Evolutionary conservation across 768 basidiomycete genomes (phyloP), one percentile per base, ranked within the genome.

Genomic region (Suillus discolor): DNA sequence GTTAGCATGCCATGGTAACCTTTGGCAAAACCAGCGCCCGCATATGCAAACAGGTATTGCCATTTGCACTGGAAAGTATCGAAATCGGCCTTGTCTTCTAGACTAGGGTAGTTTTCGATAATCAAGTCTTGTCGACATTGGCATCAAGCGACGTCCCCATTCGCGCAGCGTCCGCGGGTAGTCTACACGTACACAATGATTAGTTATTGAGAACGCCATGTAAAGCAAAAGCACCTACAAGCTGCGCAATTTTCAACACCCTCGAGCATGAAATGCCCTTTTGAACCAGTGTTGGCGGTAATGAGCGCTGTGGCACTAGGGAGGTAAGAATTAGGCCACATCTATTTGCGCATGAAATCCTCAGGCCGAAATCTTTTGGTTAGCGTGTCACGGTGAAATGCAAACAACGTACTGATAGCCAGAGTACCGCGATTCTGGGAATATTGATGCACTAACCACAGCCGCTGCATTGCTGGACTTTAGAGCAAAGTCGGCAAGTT

Each of bases 161-260:
- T 94, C 93, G 61, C 94, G 88, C n/a, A 97, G 84, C 34, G 95
- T 97, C 60, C 94, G 89, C 38, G 95, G 93, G 79, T 97, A 72
- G 57, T 73, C 71, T 73, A 57, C 59, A 60, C 41, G 31, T n/a
- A 62, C 64, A 36, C n/a, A 51, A 51, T 54, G 20, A 13, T 72
- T 39, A 62, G 44, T n/a, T 54, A 51, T 28, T 57, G 59, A 64
- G 53, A 64, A 44, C 31, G 18, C 42, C 25, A 39, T 7, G 57
- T 36, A n/a, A 15, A 4, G 31, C 28, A 34, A 38, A 38, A 57
- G 16, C 11, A 47, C 89, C 77, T 72, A 90, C 89, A 91, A 49
- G 90, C 87, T 59, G 89, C 87, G 68, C 93, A 91, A 74, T 96
- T 96, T 73, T 92, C 91, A 41, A 97, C 90, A 36, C 85, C 84